Evolutionary conservation across 2,329 filamentous ascomycete genomes (phyloP).

Genomic region (Fusarium algeriense): DNA sequence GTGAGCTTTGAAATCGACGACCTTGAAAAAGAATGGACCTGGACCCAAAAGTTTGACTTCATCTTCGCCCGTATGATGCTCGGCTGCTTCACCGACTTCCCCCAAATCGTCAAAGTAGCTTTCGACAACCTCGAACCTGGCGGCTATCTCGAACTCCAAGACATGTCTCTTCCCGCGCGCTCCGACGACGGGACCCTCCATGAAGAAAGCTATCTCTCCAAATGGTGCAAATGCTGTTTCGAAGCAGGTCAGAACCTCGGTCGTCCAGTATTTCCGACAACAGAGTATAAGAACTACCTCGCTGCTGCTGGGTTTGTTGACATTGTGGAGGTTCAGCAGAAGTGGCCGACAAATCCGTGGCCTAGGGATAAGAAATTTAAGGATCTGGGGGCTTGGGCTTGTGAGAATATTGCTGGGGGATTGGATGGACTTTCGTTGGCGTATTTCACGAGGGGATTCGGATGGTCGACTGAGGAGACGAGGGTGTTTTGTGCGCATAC

Average conservation of each 20-base stretch:
- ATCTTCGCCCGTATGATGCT: constrained; percentile 28
- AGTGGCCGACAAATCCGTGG: constrained; percentile 36
- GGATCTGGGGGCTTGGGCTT: constrained; percentile 29
- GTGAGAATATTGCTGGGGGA: constrained; percentile 34
- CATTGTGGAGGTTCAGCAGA: constrained; percentile 17
- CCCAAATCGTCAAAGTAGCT: not conserved
- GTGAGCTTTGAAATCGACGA: constrained; percentile 28
- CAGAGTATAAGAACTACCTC: constrained; percentile 26
- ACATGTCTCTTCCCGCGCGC: constrained; percentile 21
- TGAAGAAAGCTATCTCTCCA: constrained; percentile 24
- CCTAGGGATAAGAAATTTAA: constrained; percentile 16
- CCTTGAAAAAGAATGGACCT: constrained; percentile 33
- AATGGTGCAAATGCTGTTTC: constrained; percentile 23
- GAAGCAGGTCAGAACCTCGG: constrained; percentile 10
- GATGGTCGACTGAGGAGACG: constrained; percentile 25
- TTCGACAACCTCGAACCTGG: constrained; percentile 29
- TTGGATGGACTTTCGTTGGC: constrained; percentile 47
- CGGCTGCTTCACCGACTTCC: not conserved
- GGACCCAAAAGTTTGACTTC: constrained; percentile 21
- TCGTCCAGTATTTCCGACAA: not conserved
- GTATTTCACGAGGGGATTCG: constrained; percentile 43
- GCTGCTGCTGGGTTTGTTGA: constrained; percentile 23
- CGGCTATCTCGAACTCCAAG: constrained; percentile 29
- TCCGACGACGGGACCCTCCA: constrained; percentile 24
- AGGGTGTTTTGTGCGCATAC: constrained; percentile 17